phyloP scores from a whole-genome alignment of 805 yeast species.

The Pichia cephalocereana region DNA sequence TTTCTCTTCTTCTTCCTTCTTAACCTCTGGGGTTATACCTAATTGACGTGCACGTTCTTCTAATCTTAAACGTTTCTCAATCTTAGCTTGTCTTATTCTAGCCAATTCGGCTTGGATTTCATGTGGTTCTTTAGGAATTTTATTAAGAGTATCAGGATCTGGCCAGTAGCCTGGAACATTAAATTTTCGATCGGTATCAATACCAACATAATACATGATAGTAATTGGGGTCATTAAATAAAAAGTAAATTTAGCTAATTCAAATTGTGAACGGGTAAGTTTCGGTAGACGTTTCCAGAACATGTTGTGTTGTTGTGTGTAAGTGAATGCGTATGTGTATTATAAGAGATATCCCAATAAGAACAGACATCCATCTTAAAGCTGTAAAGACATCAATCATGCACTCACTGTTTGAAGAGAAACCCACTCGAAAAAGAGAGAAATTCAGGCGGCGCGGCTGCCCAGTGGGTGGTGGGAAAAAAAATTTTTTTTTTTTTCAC shows the following conservation, averaged over 20 bases:
- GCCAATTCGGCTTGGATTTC: slow-evolving; percentile 90
- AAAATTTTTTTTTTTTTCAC: too few relatives aligned
- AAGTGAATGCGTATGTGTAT: too few relatives aligned
- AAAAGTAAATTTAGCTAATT: slow-evolving; percentile 65
- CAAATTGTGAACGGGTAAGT: slow-evolving; percentile 42
- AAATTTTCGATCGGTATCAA: slow-evolving; percentile 80
- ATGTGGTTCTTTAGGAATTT: slow-evolving; percentile 86
- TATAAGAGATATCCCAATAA: too few relatives aligned
- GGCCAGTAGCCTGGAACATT: slow-evolving; percentile 96
- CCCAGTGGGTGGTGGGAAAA: too few relatives aligned
- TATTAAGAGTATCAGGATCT: slow-evolving; percentile 83
- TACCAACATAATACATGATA: slow-evolving; percentile 91
- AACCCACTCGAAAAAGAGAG: too few relatives aligned
- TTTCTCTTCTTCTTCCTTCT: slow-evolving; percentile 1
- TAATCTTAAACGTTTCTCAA: slow-evolving; percentile 61
- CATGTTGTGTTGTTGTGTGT: neutral
- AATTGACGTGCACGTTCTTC: slow-evolving; percentile 63
- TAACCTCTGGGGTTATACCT: slow-evolving; percentile 46
- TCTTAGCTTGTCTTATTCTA: slow-evolving; percentile 67
- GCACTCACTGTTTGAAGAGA: too few relatives aligned
- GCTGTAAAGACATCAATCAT: too few relatives aligned
- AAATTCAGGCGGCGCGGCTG: too few relatives aligned
- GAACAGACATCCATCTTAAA: too few relatives aligned
- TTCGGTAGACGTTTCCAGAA: slow-evolving; percentile 12
- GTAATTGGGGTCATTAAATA: slow-evolving; percentile 78